phyloP scores from a whole-genome alignment of 306 rosid genomes.

The Dryas octopetala region DNA sequence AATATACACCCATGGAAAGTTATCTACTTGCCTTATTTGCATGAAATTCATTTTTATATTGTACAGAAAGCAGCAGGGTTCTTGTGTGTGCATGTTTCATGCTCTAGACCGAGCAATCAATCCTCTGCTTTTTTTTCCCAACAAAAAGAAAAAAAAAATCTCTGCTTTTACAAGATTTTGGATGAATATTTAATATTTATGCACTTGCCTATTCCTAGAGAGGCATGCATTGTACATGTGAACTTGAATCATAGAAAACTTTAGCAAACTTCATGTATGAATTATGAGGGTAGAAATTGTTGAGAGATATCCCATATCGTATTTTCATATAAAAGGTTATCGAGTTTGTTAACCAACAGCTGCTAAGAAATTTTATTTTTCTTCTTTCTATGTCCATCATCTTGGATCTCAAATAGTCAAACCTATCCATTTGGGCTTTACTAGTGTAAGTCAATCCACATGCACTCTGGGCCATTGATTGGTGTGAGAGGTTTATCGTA shows the following conservation, averaged over 20 bases:
- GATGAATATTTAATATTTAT: neutral
- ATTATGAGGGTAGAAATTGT: neutral
- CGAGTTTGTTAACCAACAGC: too few species aligned
- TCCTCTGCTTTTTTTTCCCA: neutral
- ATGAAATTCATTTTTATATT: neutral
- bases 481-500: too few species aligned
- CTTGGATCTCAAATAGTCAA: too few species aligned
- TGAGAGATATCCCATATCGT: too few species aligned
- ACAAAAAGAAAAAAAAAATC: too few species aligned
- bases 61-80: neutral
- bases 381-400: too few species aligned
- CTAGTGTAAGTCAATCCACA: too few species aligned
- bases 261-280: neutral
- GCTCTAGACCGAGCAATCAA: neutral
- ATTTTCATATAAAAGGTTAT: too few species aligned
- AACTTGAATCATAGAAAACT: neutral
- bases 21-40: constrained; percentile 18
- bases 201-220: neutral
- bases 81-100: neutral
- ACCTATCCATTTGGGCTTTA: too few species aligned
- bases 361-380: too few species aligned
- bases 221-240: constrained; percentile 1
- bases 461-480: too few species aligned
- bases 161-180: neutral
- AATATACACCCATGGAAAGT: constrained; percentile 17